phyloP scores from a whole-genome alignment of 225 moss, liverwort and hornwort genomes.

The Physcomitrellopsis africana region DNA sequence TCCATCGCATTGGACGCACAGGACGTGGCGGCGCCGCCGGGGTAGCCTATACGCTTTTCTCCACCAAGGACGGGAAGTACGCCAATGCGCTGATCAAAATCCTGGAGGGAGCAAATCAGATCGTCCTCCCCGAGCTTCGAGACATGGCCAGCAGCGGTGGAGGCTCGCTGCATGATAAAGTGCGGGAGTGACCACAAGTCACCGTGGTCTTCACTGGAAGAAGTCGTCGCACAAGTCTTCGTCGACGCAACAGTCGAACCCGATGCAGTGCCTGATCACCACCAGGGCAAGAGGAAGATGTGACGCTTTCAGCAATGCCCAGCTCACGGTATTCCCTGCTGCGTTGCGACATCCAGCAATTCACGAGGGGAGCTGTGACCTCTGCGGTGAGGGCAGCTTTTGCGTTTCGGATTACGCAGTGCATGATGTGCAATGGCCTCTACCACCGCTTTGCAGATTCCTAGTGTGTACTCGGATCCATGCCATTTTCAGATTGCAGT shows the following conservation, averaged over 20 bases:
- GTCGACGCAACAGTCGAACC: constrained; percentile 48
- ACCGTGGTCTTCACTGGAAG: too few species aligned
- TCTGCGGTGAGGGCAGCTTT: too few species aligned
- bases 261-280: constrained; percentile 33
- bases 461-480: too few species aligned
- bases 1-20: constrained; percentile 65
- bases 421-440: too few species aligned
- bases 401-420: too few species aligned
- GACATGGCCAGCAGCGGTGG: constrained; percentile 65
- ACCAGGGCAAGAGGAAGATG: too few species aligned
- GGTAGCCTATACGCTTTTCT: constrained; percentile 59
- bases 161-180: constrained; percentile 50
- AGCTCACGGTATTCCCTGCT: too few species aligned
- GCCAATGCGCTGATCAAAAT: constrained; percentile 68
- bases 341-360: too few species aligned
- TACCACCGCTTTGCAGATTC: too few species aligned
- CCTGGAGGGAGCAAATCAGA: constrained; percentile 66
- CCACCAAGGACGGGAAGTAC: constrained; percentile 70
- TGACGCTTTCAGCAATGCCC: too few species aligned
- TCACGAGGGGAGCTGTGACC: too few species aligned
- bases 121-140: constrained; percentile 58
- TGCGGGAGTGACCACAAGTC: constrained; percentile 43
- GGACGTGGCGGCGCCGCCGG: constrained; percentile 69
- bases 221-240: constrained; percentile 22
- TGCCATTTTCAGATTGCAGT: too few species aligned